Evolutionary conservation across 2,329 filamentous ascomycete species (phyloP), one percentile per base, ranked within the genome.

Genomic region (Colletotrichum euphorbiae): DNA sequence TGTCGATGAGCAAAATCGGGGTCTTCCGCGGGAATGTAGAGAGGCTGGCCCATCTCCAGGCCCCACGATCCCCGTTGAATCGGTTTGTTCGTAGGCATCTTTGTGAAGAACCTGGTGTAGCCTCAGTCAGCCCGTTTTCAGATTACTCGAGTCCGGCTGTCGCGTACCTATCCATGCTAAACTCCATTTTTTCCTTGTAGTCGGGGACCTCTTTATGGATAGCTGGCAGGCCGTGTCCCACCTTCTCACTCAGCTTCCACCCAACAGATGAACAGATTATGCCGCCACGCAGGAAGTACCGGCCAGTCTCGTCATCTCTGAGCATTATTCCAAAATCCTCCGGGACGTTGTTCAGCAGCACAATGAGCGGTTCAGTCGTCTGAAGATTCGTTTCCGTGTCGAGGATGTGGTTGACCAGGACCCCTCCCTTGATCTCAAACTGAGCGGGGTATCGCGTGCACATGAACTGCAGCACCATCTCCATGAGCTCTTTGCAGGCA

Each of bases 61-160:
- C 91, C 91, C 93, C 93, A 97, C 2, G 91, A 94, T 3, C 92
- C 93, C 57, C 93, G 88, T 77, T 96, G 93, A 61, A 97, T 96
- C 2, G 93, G 89, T 70, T 89, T 89, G 70, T 90, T 86, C 0
- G 90, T 86, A 0, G 92, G 87, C 81, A 94, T 89, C 75, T 93
- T 94, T 33, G 90, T 87, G 75, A 97, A 97, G 78, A 89, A 96
- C n/a, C 91, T 92, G 60, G 40, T 2, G 4, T 4, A 8, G 40
- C 7, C 65, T 24, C 60, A 33, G 19, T 28, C 19, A 36, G 45
- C 28, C 31, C 31, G 9, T 19, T 31, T 38, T 38, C 17, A n/a
- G 7, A 1, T 12, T 3, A 7, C 7, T 2, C 8, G 3, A 9
- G 12, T 2, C 6, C 9, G 36, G 4, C 21, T 9, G 2, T 1